Base-by-base conservation (phyloP, 2,329 filamentous ascomycete genomes). In the Ophiocordyceps polyrhachis-furcata region DNA sequence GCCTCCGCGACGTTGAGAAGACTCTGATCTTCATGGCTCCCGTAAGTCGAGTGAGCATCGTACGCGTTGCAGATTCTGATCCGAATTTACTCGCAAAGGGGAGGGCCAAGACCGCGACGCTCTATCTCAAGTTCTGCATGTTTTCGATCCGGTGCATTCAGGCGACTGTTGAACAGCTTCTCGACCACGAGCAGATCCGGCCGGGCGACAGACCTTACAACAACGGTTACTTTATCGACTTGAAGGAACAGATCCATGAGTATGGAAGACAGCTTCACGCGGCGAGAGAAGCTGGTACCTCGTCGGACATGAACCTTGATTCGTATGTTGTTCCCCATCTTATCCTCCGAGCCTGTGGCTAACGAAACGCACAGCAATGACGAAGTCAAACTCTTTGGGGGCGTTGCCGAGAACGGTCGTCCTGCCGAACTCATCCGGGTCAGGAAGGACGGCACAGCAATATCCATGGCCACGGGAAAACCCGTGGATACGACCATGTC, bases 161-260 rank as follows among this genome's bases (percentile, higher is more conserved):
- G 70, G 81, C 85, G 51, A 91, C 86, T 48, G 84, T 93, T 62
- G 80, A 86, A 63, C 81, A 81, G 63, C 72, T 95, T 51, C 81
- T 76, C 69, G 86, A 93, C 60, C 79, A 79, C 60, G 88, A 96
- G 62, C 84, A 89, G 66, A 80, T 81, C 52, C 78, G 85, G 60
- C 82, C 84, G 48, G 70, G 76, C 63, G 89, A 96, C 63, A 80
- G 83, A 56, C 86, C 87, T 52, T 96, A 95, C 70, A 91, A 81
- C 72, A 86, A 83, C 73, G 85, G 85, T 59, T 96, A 96, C 66
- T 95, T 95, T 61, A 81, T 95, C 66, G 89, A 96, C 68, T 79
- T 96, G 49, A 81, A 93, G 61, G 85, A 93, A 61, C 88, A 95
- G 74, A 87, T 95, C 55, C 77, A 80, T 60, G 76, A 85, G 60